These are phyloP conservation scores for Pythium vanterpoolii DNA, from an alignment of 352 stramenopile species.

Conservation along the genomic window DNA sequence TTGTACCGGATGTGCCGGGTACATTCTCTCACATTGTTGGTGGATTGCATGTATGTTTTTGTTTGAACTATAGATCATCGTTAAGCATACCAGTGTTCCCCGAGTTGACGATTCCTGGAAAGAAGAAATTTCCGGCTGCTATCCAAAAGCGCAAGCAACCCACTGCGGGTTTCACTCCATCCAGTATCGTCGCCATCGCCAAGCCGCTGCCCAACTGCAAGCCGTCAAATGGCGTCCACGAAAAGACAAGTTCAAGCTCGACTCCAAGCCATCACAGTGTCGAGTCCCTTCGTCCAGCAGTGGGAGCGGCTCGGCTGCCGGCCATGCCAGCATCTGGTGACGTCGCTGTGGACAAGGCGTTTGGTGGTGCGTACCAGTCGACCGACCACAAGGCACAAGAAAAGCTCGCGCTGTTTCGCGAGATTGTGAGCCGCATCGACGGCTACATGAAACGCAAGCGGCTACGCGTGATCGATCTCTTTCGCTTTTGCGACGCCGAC, in stretches of 20 bases:
- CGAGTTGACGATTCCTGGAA: conserved; percentile 51
- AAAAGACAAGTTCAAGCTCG: neutral
- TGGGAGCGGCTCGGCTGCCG: neutral
- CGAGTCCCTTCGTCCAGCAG: neutral
- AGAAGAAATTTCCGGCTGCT: conserved; percentile 21
- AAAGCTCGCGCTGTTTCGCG: conserved; percentile 64
- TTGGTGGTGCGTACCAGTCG: conserved; percentile 56
- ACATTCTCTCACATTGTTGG: neutral
- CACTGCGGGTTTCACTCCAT: conserved; percentile 19
- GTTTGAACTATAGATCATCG: no score
- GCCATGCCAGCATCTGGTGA: conserved; percentile 11
- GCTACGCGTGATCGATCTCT: conserved; percentile 80
- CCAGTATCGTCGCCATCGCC: neutral
- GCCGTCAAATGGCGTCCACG: neutral
- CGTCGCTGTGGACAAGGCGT: conserved; percentile 32
- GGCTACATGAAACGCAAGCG: conserved; percentile 84
- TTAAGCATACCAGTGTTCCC: conserved; percentile 43
- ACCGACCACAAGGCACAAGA: conserved; percentile 64
- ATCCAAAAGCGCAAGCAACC: conserved; percentile 32
- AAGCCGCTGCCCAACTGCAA: conserved; percentile 16
- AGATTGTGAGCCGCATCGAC: conserved; percentile 79
- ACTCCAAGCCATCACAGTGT: conserved; percentile 4
- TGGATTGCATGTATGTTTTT: neutral
- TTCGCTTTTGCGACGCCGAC: conserved; percentile 82
- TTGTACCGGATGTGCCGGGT: neutral